Evolutionary conservation across 768 basidiomycete species (phyloP), one percentile per base, ranked within the genome.

Genomic region (Psilocybe azurescens): DNA sequence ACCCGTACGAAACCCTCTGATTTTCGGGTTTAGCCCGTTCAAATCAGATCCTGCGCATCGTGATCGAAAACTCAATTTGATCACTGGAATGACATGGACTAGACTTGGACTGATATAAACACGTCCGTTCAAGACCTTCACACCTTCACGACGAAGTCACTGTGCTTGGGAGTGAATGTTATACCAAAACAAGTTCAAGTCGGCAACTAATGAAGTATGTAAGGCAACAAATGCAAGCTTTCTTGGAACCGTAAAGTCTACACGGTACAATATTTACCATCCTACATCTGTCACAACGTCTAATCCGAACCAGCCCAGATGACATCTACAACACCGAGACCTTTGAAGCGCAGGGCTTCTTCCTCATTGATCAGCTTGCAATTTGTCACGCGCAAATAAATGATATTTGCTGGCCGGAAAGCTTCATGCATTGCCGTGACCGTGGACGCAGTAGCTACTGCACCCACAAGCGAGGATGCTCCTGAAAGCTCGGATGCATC

Each of bases 311-410:
- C 67, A 29, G 62, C 68, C 75, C 76, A 78, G 47, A 75, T 69
- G 56, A 77, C 72, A 64, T 79, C 74, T 53, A 71, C 61, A 10
- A 78, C 77, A 30, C 79, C 81, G 48, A 78, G 70, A 59, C 74
- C 73, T 57, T 73, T 76, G 59, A 85, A 63, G 39, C 73, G 74
- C 13, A 75, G 46, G 2, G 78, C 78, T 46, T 81, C 76, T 47
- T 75, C 75, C 62, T 77, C 63, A 51, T 67, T 67, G 56, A 84
- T 75, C 61, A 75, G 67, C 13, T 68, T 68, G 63, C 81, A 83
- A 56, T 78, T 73, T 47, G 77, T 77, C 30, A 84, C 69, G 48
- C 81, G 78, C 29, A 84, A 62, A 58, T 78, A 83, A 54, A 72
- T 70, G 53, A 85, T 79, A 48, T 67, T 62, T 5, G 74, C 75